These are phyloP conservation scores for Talaromyces albobiverticillius DNA, from an alignment of 2,329 filamentous ascomycete genomes.

Conservation along the genomic window DNA sequence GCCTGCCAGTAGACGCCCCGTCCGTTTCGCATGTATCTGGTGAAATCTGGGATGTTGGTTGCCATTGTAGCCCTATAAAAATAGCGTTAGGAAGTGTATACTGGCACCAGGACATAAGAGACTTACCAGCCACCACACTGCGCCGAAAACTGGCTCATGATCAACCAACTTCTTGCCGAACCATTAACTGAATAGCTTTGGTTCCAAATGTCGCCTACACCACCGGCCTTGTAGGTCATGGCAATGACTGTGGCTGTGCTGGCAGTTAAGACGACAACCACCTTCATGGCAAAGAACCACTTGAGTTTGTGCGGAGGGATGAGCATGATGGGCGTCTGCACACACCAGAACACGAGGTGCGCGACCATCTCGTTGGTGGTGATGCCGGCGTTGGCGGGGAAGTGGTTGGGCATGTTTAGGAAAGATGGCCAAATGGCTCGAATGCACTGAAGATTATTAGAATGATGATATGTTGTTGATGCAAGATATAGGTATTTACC, in stretches of 20 bases:
- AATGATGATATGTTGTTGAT: no score
- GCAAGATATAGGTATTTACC: no score
- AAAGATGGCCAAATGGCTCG: conserved; percentile 46
- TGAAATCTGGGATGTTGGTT: conserved; percentile 21
- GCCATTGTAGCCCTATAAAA: conserved; percentile 16
- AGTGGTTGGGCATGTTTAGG: conserved; percentile 44
- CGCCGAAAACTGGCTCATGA: conserved; percentile 18
- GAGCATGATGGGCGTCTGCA: conserved; percentile 36
- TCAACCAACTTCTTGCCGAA: conserved; percentile 45
- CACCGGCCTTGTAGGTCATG: conserved; percentile 52
- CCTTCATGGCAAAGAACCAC: conserved; percentile 27
- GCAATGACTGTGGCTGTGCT: conserved; percentile 59
- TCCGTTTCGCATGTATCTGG: conserved; percentile 17
- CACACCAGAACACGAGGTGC: conserved; percentile 38
- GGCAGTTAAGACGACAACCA: conserved; percentile 49
- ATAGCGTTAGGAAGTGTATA: conserved; percentile 4
- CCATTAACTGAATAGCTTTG: conserved; percentile 44
- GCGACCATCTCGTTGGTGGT: conserved; percentile 39
- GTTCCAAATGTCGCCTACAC: conserved; percentile 43
- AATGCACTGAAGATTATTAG: no score
- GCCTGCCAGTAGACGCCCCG: conserved; percentile 18
- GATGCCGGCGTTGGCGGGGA: conserved; percentile 38
- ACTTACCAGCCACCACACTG: background rate
- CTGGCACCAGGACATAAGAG: no score
- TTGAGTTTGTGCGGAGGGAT: conserved; percentile 34